Conservation (phyloP, 768 basidiomycete genomes). For the Leccinum ochraceum region DNA sequence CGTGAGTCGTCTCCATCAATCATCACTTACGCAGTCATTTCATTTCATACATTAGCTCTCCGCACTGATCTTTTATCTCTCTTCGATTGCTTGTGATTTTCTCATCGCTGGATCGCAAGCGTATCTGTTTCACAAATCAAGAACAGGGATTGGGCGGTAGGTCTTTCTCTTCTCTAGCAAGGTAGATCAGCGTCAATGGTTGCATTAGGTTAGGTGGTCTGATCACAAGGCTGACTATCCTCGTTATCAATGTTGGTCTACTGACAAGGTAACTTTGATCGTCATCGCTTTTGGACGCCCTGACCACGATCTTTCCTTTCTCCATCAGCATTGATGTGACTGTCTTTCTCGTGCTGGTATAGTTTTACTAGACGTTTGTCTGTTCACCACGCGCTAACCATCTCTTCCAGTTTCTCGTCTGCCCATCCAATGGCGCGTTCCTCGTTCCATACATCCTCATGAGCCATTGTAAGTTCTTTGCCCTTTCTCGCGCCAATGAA, state of each 20-base stretch:
- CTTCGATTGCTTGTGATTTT: conserved; percentile 36
- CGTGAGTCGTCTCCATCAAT: conserved; percentile 19
- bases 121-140: conserved; percentile 35
- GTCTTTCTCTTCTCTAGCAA: conserved; percentile 1
- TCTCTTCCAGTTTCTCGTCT: conserved; percentile 32
- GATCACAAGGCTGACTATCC: conserved; percentile 34
- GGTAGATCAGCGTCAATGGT: background rate
- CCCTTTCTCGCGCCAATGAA: background rate
- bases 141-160: conserved; percentile 31
- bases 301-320: conserved; percentile 2
- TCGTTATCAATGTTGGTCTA: conserved; percentile 38
- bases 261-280: conserved; percentile 32
- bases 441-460: conserved; percentile 40
- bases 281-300: background rate
- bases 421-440: conserved; percentile 37
- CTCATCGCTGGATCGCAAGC: conserved; percentile 37
- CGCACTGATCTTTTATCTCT: conserved; percentile 34
- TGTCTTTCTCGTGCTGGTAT: conserved; percentile 28
- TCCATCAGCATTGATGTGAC: conserved; percentile 31
- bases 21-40: background rate
- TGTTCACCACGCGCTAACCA: conserved; percentile 3
- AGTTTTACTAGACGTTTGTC: background rate
- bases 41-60: conserved; percentile 22
- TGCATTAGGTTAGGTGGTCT: conserved; percentile 32
- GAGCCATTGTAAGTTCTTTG: conserved; percentile 34